These are phyloP conservation scores for Verticillium longisporum DNA, from an alignment of 2,329 filamentous ascomycete genomes.

Conservation along the genomic window DNA sequence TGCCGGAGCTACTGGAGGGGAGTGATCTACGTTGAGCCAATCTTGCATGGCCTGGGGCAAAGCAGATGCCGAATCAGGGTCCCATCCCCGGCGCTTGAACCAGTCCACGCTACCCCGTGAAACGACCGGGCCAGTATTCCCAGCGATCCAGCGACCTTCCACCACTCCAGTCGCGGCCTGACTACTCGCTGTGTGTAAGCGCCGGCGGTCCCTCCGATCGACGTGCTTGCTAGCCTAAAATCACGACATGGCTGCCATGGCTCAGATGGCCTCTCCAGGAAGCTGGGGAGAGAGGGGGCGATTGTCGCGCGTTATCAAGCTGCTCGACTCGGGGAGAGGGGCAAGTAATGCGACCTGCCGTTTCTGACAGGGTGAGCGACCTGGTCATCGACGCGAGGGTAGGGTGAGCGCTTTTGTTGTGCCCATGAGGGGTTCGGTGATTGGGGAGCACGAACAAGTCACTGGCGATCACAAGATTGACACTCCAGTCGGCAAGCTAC, in stretches of 20 bases:
- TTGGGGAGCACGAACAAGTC: neutral
- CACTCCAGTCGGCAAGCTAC: neutral
- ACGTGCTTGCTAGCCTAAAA: neutral
- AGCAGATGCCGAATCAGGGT: constrained; percentile 4
- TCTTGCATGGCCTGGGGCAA: neutral
- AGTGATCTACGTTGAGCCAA: neutral
- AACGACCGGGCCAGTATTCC: neutral
- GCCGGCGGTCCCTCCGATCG: neutral
- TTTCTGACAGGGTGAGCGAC: neutral
- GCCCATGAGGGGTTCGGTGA: neutral
- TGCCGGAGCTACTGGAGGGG: neutral
- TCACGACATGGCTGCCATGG: neutral
- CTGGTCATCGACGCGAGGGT: neutral
- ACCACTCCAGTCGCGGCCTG: neutral
- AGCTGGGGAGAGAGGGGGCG: neutral
- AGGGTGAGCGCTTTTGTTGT: neutral
- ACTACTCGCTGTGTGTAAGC: neutral
- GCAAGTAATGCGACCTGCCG: neutral
- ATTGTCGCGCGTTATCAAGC: neutral
- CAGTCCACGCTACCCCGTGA: neutral
- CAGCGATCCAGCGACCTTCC: neutral
- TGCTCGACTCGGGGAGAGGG: neutral
- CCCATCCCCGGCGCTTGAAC: neutral
- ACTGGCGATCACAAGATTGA: neutral
- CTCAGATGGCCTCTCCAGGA: neutral